A percentile compares a stretch with the other conserved stretches of the same genome.
phyloP scores from a whole-genome alignment of 1,284 basidiomycete species.

The Apiotrichum akiyoshidainum region DNA sequence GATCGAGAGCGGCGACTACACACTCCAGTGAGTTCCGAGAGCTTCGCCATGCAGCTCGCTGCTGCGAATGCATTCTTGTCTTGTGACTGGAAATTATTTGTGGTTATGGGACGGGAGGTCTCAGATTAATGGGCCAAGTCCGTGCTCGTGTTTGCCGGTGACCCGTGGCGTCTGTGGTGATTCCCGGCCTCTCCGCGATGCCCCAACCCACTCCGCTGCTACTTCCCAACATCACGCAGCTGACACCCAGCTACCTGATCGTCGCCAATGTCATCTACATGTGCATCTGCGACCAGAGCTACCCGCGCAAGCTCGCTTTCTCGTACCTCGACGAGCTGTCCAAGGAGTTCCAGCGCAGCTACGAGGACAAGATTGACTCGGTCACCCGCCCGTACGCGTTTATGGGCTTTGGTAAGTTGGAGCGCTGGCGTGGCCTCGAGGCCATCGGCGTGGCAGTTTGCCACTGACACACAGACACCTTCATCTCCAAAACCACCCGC shows the following conservation, averaged over 20 bases:
- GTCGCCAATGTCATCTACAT: conserved; percentile 89
- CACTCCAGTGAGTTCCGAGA: conserved; percentile 69
- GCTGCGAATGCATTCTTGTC: neutral
- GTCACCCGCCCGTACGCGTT: conserved; percentile 90
- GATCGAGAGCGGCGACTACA: conserved; percentile 92
- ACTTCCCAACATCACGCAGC: neutral
- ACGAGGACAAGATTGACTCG: conserved; percentile 81
- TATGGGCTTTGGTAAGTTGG: conserved; percentile 79
- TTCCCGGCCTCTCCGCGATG: too few species aligned
- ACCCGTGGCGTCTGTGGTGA: too few species aligned
- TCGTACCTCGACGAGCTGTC: conserved; percentile 95
- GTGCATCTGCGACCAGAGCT: conserved; percentile 92
- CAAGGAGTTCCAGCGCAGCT: conserved; percentile 89
- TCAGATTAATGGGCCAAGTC: too few species aligned
- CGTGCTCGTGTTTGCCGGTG: too few species aligned
- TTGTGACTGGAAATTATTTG: neutral
- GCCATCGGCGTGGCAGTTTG: neutral
- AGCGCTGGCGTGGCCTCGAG: neutral
- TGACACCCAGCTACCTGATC: conserved; percentile 77
- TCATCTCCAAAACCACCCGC: conserved; percentile 96
- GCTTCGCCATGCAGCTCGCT: neutral
- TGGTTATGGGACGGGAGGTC: too few species aligned
- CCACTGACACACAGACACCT: conserved; percentile 66
- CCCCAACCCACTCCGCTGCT: neutral
- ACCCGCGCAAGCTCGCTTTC: conserved; percentile 96